These are phyloP conservation scores for Xylariaceae sp. DNA, from an alignment of 2,329 filamentous ascomycete species.

Conservation along the genomic window DNA sequence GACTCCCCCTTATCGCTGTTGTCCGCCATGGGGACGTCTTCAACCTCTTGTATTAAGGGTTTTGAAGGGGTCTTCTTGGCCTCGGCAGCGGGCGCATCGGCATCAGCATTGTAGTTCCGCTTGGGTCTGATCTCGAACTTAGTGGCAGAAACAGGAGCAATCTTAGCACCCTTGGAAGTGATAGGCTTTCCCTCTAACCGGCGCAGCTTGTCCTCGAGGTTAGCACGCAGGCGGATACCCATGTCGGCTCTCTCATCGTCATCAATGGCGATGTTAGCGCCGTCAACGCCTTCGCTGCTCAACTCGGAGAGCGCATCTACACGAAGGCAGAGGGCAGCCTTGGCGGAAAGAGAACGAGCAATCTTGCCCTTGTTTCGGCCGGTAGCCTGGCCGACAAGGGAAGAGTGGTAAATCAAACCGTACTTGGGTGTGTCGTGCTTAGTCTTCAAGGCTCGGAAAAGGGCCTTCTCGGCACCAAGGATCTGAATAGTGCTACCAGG, in stretches of 20 bases:
- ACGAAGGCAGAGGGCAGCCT: constrained; percentile 87
- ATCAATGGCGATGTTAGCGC: constrained; percentile 54
- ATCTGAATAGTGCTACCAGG: constrained; percentile 97
- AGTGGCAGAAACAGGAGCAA: constrained; percentile 64
- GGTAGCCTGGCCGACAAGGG: constrained; percentile 90
- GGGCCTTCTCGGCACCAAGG: constrained; percentile 94
- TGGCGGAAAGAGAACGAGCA: constrained; percentile 89
- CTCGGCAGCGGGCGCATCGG: constrained; percentile 66
- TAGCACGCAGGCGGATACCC: constrained; percentile 65
- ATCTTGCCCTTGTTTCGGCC: constrained; percentile 99
- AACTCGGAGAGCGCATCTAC: constrained; percentile 84
- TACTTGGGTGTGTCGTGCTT: constrained; percentile 99
- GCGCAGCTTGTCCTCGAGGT: constrained; percentile 70
- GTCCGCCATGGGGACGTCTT: constrained; percentile 39
- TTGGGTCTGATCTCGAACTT: constrained; percentile 93
- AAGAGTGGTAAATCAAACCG: constrained; percentile 88
- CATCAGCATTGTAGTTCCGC: constrained; percentile 90
- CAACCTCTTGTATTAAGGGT: constrained; percentile 36
- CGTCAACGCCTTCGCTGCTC: constrained; percentile 56
- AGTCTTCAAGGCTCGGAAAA: constrained; percentile 97
- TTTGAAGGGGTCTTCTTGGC: constrained; percentile 35
- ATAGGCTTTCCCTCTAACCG: constrained; percentile 86
- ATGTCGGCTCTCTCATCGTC: constrained; percentile 85
- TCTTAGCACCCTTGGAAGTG: constrained; percentile 66
- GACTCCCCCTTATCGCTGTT: constrained; percentile 44